Evolutionary conservation across 2,329 filamentous ascomycete genomes (phyloP), one percentile per base, ranked within the genome.

Genomic region (Pseudogymnoascus sp.): DNA sequence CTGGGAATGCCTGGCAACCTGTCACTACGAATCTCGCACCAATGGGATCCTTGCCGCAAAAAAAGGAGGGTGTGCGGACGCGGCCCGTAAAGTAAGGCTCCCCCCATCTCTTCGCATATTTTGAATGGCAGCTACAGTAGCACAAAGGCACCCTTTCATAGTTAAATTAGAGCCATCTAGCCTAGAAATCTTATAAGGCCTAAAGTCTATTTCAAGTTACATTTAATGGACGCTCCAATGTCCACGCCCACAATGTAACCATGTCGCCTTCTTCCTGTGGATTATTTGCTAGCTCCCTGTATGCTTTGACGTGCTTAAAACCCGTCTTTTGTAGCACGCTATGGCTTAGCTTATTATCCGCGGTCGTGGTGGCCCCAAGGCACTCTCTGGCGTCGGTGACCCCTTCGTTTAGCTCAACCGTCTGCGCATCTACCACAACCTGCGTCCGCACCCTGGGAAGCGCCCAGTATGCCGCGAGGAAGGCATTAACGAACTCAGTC

Each of bases 301-400:
- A 81, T 25, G 65, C 70, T 65, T 77, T 76, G 43, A 77, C 76
- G 37, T 76, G 67, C 65, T 73, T 72, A 64, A 87, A 85, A 1
- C 85, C 84, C 12, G 69, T 72, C 68, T 86, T 87, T 57, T 70
- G 67, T 60, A 89, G 65, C 6, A 89, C 81, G 2, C 76, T 76
- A 62, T 79, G 78, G 65, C 86, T 88, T 3, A 74, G 75, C 6
- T 63, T 61, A 66, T 89, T 86, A 11, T 70, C 68, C 0, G 70
- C 70, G 37, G 81, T 76, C 8, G 81, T 80, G 6, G 81, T 70
- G 1, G 81, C 81, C 16, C 74, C 67, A 43, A 84, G 63, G 54
- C 72, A 66, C 69, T 82, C 79, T 28, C 70, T 70, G 38, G 38
- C 38, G 8, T 8, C 38, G 25, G 74, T 72, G 43, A 68, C 39